Evolutionary conservation across 495 filamentous ascomycete genomes (phyloP).

Genomic region (Hyaloscypha bicolor): DNA sequence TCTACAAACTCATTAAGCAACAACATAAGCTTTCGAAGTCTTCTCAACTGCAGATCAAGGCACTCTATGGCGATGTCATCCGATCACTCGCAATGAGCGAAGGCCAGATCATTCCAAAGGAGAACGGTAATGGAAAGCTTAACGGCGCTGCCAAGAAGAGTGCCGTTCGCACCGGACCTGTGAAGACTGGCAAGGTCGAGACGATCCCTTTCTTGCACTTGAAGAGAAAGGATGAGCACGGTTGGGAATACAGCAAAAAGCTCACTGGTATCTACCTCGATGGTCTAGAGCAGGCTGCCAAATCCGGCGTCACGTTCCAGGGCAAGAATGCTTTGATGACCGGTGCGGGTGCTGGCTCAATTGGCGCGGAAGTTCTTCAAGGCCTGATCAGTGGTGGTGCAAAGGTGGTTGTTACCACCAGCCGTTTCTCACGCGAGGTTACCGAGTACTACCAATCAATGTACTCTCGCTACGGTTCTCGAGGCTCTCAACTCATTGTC

Average conservation of each 20-base stretch:
- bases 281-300: slow-evolving; percentile 85
- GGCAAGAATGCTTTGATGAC: slow-evolving; percentile 98
- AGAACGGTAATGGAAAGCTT: slow-evolving; percentile 69
- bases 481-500: slow-evolving; percentile 94
- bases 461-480: slow-evolving; percentile 91
- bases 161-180: slow-evolving; percentile 51
- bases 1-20: slow-evolving; percentile 96
- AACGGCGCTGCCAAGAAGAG: slow-evolving; percentile 66
- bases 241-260: slow-evolving; percentile 99
- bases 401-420: slow-evolving; percentile 94
- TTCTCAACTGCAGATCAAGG: slow-evolving; percentile 93
- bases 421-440: slow-evolving; percentile 92
- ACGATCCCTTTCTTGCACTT: slow-evolving; percentile 98
- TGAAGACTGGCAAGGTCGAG: slow-evolving; percentile 86
- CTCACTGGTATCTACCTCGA: slow-evolving; percentile 90
- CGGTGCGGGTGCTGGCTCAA: slow-evolving; percentile 95
- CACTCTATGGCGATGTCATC: slow-evolving; percentile 88
- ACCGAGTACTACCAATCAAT: slow-evolving; percentile 99
- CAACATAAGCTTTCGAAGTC: slow-evolving; percentile 96
- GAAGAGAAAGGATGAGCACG: slow-evolving; percentile 89
- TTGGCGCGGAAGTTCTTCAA: slow-evolving; percentile 97
- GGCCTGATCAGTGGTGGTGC: slow-evolving; percentile 95
- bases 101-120: slow-evolving; percentile 88
- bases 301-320: slow-evolving; percentile 83
- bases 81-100: slow-evolving; percentile 96